Evolutionary conservation across 2,329 filamentous ascomycete species (phyloP).

Genomic region (Pezicula radicicola): DNA sequence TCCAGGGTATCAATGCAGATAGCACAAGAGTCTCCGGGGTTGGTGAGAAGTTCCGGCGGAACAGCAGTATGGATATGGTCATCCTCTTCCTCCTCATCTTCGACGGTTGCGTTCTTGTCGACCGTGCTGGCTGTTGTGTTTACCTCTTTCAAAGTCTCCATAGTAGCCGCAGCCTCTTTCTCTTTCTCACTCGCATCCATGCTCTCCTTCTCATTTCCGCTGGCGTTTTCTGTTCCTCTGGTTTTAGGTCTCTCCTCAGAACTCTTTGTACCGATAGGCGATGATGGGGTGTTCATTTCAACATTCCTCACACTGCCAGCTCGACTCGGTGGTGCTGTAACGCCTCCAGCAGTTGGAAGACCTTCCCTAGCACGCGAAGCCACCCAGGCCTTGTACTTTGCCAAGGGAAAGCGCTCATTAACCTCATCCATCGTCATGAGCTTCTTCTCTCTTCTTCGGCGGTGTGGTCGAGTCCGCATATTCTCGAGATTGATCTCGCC

Average conservation of each 20-base stretch:
- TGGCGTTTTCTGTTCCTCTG: constrained; percentile 13
- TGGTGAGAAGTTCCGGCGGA: constrained; percentile 74
- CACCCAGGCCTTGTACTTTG: constrained; percentile 96
- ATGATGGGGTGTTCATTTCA: constrained; percentile 49
- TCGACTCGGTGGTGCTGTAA: constrained; percentile 70
- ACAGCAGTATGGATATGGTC: constrained; percentile 79
- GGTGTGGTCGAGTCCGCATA: constrained; percentile 76
- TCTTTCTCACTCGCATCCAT: constrained; percentile 13
- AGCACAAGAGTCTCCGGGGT: constrained; percentile 88
- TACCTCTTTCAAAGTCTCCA: constrained; percentile 22
- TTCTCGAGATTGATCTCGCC: constrained; percentile 85
- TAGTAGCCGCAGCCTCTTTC: constrained; percentile 19
- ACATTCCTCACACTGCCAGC: constrained; percentile 70
- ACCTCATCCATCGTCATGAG: constrained; percentile 99
- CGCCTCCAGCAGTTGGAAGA: constrained; percentile 78
- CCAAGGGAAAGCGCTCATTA: constrained; percentile 92
- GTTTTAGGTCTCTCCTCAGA: constrained; percentile 29
- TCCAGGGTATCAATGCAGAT: constrained; percentile 95
- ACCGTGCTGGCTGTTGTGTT: constrained; percentile 25
- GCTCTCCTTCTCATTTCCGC: constrained; percentile 13
- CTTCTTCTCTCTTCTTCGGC: constrained; percentile 92
- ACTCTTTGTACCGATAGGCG: constrained; percentile 28
- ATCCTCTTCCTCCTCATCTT: constrained; percentile 68
- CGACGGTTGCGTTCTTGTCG: constrained; percentile 41
- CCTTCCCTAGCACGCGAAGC: constrained; percentile 79